These are phyloP conservation scores for Apiosordaria backusii DNA, from an alignment of 495 filamentous ascomycete species.

Conservation along the genomic window DNA sequence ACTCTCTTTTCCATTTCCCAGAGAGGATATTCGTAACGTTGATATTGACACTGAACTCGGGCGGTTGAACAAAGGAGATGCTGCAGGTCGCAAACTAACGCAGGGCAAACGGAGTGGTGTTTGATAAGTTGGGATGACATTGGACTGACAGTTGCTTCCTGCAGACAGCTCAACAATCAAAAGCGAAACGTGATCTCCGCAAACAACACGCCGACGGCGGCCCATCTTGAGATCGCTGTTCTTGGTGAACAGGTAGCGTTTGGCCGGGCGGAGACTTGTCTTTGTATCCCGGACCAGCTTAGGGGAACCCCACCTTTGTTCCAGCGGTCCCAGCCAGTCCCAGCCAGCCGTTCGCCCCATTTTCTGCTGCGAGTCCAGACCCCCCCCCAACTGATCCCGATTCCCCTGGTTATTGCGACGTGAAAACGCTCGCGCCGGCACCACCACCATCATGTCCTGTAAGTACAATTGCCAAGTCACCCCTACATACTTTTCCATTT, in stretches of 20 bases:
- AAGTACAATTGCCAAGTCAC: neutral
- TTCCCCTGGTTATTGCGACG: neutral
- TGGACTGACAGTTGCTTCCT: constrained; percentile 1
- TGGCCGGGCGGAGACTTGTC: neutral
- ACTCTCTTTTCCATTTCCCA: neutral
- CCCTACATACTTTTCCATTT: neutral
- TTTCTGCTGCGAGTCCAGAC: neutral
- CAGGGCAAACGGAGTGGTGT: neutral
- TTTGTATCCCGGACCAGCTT: constrained; percentile 3
- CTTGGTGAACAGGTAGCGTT: neutral
- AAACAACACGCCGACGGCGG: neutral
- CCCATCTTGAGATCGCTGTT: neutral
- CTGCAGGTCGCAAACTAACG: neutral
- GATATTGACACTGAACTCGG: neutral
- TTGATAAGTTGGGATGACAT: neutral
- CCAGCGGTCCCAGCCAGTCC: constrained; percentile 1
- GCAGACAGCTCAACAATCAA: neutral
- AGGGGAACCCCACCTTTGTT: constrained; percentile 4
- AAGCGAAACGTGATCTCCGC: neutral
- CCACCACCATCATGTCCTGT: neutral
- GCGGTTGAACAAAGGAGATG: neutral
- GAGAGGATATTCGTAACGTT: neutral
- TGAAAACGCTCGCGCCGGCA: neutral
- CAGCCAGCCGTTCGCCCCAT: constrained; percentile 1
- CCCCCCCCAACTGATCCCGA: neutral